These are phyloP conservation scores for Fusarium praegraminearum DNA, from an alignment of 2,329 filamentous ascomycete species.

Conservation along the genomic window DNA sequence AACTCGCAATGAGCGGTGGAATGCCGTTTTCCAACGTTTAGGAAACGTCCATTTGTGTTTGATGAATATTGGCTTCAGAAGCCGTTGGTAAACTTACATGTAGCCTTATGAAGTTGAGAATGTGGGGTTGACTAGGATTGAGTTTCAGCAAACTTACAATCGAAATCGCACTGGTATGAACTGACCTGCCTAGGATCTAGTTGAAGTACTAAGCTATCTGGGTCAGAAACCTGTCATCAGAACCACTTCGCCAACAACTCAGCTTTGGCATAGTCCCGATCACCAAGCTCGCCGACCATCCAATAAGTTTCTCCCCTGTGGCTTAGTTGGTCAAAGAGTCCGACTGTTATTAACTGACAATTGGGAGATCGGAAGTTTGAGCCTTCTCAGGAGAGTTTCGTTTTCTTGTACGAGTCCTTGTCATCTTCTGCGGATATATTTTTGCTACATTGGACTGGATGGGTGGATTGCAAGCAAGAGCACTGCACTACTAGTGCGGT, in stretches of 20 bases:
- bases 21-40: not conserved
- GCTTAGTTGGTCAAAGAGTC: conserved; percentile 46
- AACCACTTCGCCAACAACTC: not conserved
- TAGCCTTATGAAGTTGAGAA: not conserved
- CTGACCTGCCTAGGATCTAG: not conserved
- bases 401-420: not conserved
- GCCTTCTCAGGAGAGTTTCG: conserved; percentile 46
- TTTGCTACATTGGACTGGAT: conserved; percentile 4
- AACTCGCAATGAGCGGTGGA: not conserved
- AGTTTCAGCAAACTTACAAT: not conserved
- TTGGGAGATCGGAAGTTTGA: conserved; percentile 50
- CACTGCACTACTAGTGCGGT: not conserved
- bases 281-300: not conserved
- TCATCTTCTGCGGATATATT: conserved; percentile 6
- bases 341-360: conserved; percentile 42
- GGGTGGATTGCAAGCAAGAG: not conserved
- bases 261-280: not conserved
- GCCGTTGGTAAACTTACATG: not conserved
- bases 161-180: not conserved
- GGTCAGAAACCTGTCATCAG: not conserved
- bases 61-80: not conserved
- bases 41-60: not conserved
- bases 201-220: not conserved
- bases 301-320: conserved; percentile 37
- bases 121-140: not conserved